Conservation (phyloP, 2,329 filamentous ascomycete species). For the Aspergillus calidoustus region DNA sequence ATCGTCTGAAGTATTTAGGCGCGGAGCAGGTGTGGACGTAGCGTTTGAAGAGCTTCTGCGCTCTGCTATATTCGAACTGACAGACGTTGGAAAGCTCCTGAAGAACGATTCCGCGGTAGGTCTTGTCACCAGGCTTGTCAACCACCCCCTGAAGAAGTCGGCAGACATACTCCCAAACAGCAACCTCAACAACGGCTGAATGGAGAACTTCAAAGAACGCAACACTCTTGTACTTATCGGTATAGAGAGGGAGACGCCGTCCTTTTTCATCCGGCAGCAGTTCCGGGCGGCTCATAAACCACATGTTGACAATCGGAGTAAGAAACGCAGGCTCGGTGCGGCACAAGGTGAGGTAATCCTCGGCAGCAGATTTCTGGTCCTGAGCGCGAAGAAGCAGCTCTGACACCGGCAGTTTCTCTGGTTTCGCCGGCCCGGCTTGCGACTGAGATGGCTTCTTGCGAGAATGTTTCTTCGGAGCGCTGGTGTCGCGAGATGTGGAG, state of each 20-base stretch:
- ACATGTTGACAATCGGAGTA: constrained; percentile 18
- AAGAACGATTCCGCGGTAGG: constrained; percentile 40
- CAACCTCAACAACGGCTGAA: constrained; percentile 37
- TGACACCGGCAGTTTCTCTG: constrained; percentile 36
- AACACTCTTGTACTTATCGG: constrained; percentile 49
- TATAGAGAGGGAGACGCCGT: constrained; percentile 41
- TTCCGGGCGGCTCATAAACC: constrained; percentile 33
- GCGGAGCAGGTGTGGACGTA: constrained; percentile 43
- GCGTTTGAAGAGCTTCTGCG: constrained; percentile 48
- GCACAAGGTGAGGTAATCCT: constrained; percentile 42
- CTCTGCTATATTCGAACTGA: constrained; percentile 49
- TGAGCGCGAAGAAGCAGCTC: constrained; percentile 36
- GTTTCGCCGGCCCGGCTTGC: constrained; percentile 33
- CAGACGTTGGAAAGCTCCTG: constrained; percentile 55
- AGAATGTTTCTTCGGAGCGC: constrained; percentile 35
- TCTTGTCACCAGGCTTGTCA: constrained; percentile 30
- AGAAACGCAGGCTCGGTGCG: constrained; percentile 23
- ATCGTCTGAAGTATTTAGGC: constrained; percentile 49
- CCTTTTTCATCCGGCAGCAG: constrained; percentile 54
- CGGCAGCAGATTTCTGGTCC: constrained; percentile 40
- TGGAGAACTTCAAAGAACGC: constrained; percentile 51
- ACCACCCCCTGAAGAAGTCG: constrained; percentile 43
- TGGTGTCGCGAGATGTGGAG: constrained; percentile 33
- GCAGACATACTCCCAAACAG: constrained; percentile 49
- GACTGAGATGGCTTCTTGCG: constrained; percentile 34